phyloP scores from a whole-genome alignment of 331 rosid species.

The Acacia pycnantha region DNA sequence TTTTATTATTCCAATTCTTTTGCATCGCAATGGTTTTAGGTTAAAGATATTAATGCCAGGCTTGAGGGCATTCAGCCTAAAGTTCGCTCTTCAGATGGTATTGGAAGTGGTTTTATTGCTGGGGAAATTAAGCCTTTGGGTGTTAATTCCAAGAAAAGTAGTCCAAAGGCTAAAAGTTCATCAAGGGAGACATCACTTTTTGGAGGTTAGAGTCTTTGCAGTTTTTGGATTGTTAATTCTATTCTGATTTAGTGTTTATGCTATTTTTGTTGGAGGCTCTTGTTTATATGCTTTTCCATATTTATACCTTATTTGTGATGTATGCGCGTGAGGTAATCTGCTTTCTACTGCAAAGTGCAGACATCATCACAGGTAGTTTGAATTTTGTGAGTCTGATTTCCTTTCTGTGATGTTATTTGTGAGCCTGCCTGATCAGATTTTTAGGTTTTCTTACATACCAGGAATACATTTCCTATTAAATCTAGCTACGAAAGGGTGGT shows the following conservation, averaged over 20 bases:
- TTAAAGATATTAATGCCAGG: slow-evolving; percentile 97
- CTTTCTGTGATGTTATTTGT: slow-evolving; percentile 13
- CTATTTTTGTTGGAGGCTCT: slow-evolving; percentile 1
- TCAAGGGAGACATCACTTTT: slow-evolving; percentile 79
- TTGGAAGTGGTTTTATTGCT: slow-evolving; percentile 52
- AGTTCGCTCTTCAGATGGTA: slow-evolving; percentile 71
- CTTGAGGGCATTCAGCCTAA: slow-evolving; percentile 93
- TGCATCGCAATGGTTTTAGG: slow-evolving; percentile 52
- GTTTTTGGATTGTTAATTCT: slow-evolving; percentile 1
- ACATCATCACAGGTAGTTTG: slow-evolving; percentile 9
- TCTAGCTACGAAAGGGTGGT: not conserved
- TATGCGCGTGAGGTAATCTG: slow-evolving; percentile 26
- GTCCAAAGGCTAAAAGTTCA: slow-evolving; percentile 92
- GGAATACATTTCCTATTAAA: slow-evolving; percentile 14
- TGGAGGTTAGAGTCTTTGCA: slow-evolving; percentile 73
- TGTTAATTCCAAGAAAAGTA: slow-evolving; percentile 72
- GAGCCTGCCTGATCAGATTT: slow-evolving; percentile 6
- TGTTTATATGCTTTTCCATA: slow-evolving; percentile 8
- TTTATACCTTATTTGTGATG: slow-evolving; percentile 11
- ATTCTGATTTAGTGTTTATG: slow-evolving; percentile 4
- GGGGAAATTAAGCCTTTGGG: slow-evolving; percentile 64
- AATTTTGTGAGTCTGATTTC: slow-evolving; percentile 2
- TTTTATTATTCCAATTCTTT: not conserved
- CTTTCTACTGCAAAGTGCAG: not conserved
- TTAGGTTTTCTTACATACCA: not conserved